Conservation (phyloP, 164 flowering plant genomes). For the Vitis riparia region DNA sequence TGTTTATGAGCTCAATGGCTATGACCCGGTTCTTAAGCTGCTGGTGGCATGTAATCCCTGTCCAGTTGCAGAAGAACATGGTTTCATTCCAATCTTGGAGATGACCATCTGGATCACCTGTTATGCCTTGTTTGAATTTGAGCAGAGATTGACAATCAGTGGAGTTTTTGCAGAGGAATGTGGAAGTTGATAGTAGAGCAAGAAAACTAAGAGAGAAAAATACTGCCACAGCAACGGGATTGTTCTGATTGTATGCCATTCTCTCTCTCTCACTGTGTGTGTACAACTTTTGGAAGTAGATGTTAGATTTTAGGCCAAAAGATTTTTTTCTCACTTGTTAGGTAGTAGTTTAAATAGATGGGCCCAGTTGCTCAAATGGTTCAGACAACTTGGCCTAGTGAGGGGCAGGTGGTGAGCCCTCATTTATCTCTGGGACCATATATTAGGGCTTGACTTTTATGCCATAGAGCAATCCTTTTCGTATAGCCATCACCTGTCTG, state of each 20-base stretch:
- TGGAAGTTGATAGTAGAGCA: background rate
- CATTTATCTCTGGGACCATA: too few relatives aligned
- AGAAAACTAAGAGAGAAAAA: background rate
- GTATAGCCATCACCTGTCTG: too few relatives aligned
- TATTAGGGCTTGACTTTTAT: too few relatives aligned
- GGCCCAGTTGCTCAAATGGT: too few relatives aligned
- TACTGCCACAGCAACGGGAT: background rate
- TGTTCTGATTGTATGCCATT: background rate
- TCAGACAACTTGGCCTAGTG: too few relatives aligned
- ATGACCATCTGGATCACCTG: conserved; percentile 9
- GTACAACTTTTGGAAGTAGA: too few relatives aligned
- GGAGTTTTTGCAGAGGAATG: conserved; percentile 5
- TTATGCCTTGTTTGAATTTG: conserved; percentile 10
- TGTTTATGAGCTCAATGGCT: conserved; percentile 7
- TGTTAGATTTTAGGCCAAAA: too few relatives aligned
- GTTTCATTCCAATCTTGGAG: conserved; percentile 11
- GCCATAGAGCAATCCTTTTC: too few relatives aligned
- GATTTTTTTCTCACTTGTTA: too few relatives aligned
- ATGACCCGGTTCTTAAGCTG: conserved; percentile 5
- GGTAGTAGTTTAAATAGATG: too few relatives aligned
- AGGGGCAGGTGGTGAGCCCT: too few relatives aligned
- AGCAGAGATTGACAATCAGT: conserved; percentile 13
- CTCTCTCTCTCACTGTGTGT: background rate
- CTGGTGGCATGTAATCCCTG: conserved; percentile 11
- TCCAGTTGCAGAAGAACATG: conserved; percentile 21